Percentiles rank a stretch among this genome's conserved stretches.
Evolutionary conservation across 768 basidiomycete species (phyloP).

Genomic region (Tylopilus vinaceipallidus): DNA sequence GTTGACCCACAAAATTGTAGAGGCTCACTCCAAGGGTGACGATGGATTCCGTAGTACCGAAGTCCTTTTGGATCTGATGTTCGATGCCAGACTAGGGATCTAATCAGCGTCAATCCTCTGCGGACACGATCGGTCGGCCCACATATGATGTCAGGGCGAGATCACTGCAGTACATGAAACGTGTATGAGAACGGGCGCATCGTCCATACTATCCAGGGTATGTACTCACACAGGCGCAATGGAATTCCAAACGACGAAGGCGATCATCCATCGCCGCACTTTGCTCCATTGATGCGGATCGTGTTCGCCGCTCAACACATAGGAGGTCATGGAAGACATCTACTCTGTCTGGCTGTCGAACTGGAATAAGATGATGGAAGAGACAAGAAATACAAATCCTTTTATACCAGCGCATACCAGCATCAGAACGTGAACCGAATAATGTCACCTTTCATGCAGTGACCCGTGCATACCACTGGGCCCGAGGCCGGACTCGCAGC

Average conservation of each 20-base stretch:
- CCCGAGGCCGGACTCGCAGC: not conserved
- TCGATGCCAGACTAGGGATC: constrained; percentile 16
- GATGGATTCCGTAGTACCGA: constrained; percentile 16
- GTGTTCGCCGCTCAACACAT: constrained; percentile 17
- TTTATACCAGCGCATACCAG: constrained; percentile 17
- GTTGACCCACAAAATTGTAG: constrained; percentile 25
- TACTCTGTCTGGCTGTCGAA: not conserved
- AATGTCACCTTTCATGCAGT: not conserved
- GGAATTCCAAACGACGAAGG: constrained; percentile 28
- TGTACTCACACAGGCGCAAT: constrained; percentile 33
- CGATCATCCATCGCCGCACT: constrained; percentile 14
- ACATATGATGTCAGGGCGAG: constrained; percentile 29
- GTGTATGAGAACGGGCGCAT: constrained; percentile 10
- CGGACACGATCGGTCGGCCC: not conserved
- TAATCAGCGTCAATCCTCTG: not conserved
- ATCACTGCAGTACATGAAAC: constrained; percentile 14
- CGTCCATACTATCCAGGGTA: too few species aligned
- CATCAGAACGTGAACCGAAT: not conserved
- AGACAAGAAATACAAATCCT: not conserved
- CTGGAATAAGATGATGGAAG: not conserved
- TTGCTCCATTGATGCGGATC: constrained; percentile 25
- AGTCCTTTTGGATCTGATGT: constrained; percentile 13
- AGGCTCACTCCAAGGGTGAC: constrained; percentile 27
- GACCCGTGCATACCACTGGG: not conserved
- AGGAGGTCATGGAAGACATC: constrained; percentile 23